Conservation (phyloP, 2,329 filamentous ascomycete genomes). For the Fulvia fulva region DNA sequence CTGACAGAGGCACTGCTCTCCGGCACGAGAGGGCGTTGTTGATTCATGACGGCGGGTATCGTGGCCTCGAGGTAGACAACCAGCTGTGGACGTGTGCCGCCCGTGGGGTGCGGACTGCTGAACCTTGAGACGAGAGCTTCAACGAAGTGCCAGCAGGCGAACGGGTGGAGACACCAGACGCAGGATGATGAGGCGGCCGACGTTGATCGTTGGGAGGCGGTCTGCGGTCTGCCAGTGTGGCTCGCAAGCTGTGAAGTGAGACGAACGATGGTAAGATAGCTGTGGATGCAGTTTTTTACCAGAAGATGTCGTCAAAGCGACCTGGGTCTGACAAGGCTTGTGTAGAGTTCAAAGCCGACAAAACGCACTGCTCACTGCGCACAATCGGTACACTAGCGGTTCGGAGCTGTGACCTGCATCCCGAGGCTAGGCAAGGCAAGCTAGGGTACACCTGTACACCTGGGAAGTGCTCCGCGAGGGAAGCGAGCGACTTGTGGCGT, state of each 20-base stretch:
- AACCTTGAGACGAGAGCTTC: background rate
- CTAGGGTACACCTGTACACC: too few relatives aligned
- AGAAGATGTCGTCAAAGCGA: background rate
- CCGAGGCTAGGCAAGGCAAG: background rate
- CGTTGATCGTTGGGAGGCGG: background rate
- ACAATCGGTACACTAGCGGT: background rate
- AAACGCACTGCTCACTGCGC: too few relatives aligned
- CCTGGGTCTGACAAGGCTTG: too few relatives aligned
- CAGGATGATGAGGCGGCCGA: background rate
- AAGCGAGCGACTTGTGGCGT: background rate
- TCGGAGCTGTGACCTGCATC: background rate
- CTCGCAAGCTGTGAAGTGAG: background rate
- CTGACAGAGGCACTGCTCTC: slow-evolving; percentile 9
- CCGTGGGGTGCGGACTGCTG: background rate
- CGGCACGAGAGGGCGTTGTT: slow-evolving; percentile 12
- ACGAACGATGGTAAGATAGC: background rate
- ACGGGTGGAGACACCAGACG: background rate
- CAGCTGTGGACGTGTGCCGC: background rate
- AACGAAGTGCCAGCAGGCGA: background rate
- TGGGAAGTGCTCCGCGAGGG: background rate
- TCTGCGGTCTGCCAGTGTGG: background rate
- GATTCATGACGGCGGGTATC: slow-evolving; percentile 9
- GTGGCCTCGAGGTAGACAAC: background rate
- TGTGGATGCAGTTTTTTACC: background rate
- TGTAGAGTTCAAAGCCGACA: too few relatives aligned